A percentile compares a stretch with the other conserved stretches of the same genome.
Conservation (phyloP, 768 basidiomycete genomes). For the Sporobolomyces phaffii region DNA sequence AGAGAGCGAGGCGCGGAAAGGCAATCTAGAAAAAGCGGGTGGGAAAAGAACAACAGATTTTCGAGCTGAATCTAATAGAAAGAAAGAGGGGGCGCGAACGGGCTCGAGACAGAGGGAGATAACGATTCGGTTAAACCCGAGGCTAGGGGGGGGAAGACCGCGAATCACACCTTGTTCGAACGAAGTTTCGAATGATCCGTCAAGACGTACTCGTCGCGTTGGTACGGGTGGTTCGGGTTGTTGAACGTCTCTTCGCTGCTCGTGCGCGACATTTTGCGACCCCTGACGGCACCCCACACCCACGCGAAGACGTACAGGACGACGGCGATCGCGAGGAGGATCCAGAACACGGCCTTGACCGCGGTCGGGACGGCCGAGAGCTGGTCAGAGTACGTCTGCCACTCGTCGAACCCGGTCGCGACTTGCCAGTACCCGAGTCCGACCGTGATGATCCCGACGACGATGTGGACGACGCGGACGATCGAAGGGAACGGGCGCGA, state of each 20-base stretch:
- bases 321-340: slow-evolving; percentile 3
- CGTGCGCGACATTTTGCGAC: neutral
- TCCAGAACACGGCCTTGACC: slow-evolving; percentile 6
- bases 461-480: slow-evolving; percentile 18
- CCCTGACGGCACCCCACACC: neutral
- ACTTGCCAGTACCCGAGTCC: slow-evolving; percentile 18
- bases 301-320: neutral
- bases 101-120: too few relatives aligned
- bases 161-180: too few relatives aligned
- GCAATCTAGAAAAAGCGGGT: too few relatives aligned
- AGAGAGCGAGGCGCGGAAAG: too few relatives aligned
- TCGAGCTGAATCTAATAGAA: too few relatives aligned
- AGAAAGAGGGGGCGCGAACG: too few relatives aligned
- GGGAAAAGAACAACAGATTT: too few relatives aligned
- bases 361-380: neutral
- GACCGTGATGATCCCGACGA: slow-evolving; percentile 6
- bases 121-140: too few relatives aligned
- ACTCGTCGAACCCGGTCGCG: slow-evolving; percentile 4
- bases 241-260: neutral
- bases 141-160: too few relatives aligned
- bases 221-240: too few relatives aligned
- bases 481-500: slow-evolving; percentile 1
- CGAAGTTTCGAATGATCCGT: neutral
- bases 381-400: neutral
- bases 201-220: neutral